Conservation (phyloP, 257 asterid genomes). For the Solanum chaucha region DNA sequence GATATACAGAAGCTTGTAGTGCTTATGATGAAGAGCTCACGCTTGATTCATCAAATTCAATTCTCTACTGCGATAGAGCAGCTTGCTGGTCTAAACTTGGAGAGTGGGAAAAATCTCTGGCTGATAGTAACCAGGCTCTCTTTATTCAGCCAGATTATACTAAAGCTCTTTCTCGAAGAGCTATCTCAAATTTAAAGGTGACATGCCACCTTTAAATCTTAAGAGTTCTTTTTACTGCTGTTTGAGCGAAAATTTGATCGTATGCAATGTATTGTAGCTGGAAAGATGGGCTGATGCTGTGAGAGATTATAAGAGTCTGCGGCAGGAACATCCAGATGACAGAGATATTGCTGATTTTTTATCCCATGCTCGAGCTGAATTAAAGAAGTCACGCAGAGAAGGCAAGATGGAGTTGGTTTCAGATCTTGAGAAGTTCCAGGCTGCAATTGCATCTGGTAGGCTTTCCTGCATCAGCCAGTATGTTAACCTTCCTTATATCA, state of each 20-base stretch:
- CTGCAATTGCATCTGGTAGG: constrained; percentile 67
- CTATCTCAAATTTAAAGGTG: constrained; percentile 59
- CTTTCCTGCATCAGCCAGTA: constrained; percentile 17
- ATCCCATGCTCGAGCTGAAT: constrained; percentile 1
- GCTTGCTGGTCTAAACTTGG: constrained; percentile 80
- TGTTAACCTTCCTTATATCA: not conserved
- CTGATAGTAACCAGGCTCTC: constrained; percentile 69
- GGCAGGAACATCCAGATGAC: constrained; percentile 57
- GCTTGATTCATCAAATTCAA: constrained; percentile 42
- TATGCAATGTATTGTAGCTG: constrained; percentile 59
- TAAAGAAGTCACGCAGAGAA: constrained; percentile 74
- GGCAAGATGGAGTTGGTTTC: constrained; percentile 67
- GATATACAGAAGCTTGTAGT: constrained; percentile 59
- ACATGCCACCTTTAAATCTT: not conserved
- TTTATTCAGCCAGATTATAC: constrained; percentile 45
- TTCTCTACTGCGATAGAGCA: constrained; percentile 69
- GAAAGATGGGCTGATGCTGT: constrained; percentile 84
- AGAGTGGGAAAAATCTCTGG: constrained; percentile 52
- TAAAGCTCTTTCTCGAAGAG: constrained; percentile 62
- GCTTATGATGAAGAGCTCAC: constrained; percentile 61
- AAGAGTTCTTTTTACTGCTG: not conserved
- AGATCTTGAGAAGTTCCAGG: constrained; percentile 64
- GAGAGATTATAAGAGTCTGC: constrained; percentile 61
- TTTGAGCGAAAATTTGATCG: constrained; percentile 16
- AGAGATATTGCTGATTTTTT: constrained; percentile 65